Base-by-base conservation (phyloP, 1,284 basidiomycete species). In the Gastroboletus turbinatus region DNA sequence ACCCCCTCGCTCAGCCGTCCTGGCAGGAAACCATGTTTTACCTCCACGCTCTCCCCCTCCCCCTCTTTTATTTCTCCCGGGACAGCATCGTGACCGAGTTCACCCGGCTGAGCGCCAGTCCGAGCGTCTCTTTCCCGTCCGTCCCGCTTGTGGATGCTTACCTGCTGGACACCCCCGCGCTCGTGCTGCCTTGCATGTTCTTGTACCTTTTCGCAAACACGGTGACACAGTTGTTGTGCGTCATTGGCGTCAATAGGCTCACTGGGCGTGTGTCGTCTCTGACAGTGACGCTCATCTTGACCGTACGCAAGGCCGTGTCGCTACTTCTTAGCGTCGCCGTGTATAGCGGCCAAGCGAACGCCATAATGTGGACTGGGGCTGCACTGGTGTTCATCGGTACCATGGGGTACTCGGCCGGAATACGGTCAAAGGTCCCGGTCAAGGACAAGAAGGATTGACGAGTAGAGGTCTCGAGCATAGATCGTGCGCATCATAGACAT, bases 11-110 rank as follows among this genome's bases (percentile, higher is more conserved):
- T 10, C 67, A 67, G 52, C 69, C 80, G 61, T 66, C 78, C 58
- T 98, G 95, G 95, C 84, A 90, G 66, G 95, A 98, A 74, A 87
- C 84, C 32, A 85, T 98, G 79, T 98, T 97, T 75, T 98, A 95
- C 71, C 77, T 90, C 23, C 88, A 92, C 70, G 84, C 85, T 66
- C 80, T 91, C 52, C 82, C 83, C 6, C 77, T 92, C 14, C 90
- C 89, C 4, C 78, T 91, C 75, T 92, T 92, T 74, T 59, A 79
- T 52, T 82, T 82, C 53, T 74, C 87, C 42, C 73, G 82, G 1
- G 65, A 75, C 19, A 81, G 82, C 62, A 75, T 92, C 54, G 45
- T 63, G 9, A 61, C 68, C 0, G 88, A 90, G 60, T 68, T 86
- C 40, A 60, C 66, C 0, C 63, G 75, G 0, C 66, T 85, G 39